Evolutionary conservation across 75 land plant genomes (phyloP), one percentile per base, ranked within the genome.

Genomic region (Larix kaempferi): DNA sequence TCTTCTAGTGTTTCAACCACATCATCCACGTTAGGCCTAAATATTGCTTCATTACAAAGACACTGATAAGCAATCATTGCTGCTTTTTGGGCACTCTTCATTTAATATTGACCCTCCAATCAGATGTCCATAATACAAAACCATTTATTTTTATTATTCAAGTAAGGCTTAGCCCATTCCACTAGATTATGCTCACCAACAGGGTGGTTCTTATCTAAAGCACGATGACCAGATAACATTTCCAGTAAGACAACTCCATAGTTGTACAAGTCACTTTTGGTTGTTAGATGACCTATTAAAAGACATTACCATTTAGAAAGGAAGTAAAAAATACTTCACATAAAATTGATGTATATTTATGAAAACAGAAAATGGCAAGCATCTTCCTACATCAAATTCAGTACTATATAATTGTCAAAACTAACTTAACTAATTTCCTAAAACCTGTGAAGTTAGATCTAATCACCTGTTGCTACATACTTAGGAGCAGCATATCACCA

Each of bases 401-500:
- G 41, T 69, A 10, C 6, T n/a, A 13, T 7, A 69, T 41, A 69
- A 12, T n/a, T 21, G 22, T 17, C 3, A 69, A n/a, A n/a, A 21
- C 41, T 69, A 69, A 23, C 44, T 5, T 21, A 69, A 35, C 21
- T 22, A 41, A 21, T 69, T 0, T 25, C 49, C 13, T n/a, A 57
- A 14, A 74, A 26, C 57, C 35, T 6, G 17, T 17, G 22, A 54
- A 62, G 22, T n/a, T 62, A 81, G 83, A 14, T 57, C 80, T 14
- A 71, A 81, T 16, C 29, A 89, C 94, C 94, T 71, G 87, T 88
- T 35, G 88, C 78, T 52, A 82, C 57, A 78, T 92, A 92, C 78
- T 92, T 90, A 41, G 93, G 94, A 16, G 94, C 93, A 73, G 92
- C 90, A 86, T 92, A 33, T 81, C 90, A 76, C 92, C 94, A 75